These are phyloP conservation scores for Picea sitchensis DNA, from an alignment of 75 land plant genomes.

Conservation along the genomic window DNA sequence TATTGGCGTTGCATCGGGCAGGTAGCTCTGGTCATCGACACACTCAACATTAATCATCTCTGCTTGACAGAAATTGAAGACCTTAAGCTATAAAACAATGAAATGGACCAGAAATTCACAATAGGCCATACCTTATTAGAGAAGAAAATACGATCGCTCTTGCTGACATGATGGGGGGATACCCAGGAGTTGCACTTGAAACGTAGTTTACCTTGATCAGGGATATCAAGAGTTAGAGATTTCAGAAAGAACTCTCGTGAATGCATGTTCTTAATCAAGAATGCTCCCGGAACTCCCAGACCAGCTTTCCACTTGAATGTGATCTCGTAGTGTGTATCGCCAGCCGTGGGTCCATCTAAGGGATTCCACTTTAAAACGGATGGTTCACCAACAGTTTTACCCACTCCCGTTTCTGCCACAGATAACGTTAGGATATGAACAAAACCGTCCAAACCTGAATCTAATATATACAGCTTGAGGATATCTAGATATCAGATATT, in stretches of 20 bases:
- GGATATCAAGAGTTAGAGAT: slow-evolving; percentile 13
- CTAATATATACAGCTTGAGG: too few species aligned
- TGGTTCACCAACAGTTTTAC: background rate
- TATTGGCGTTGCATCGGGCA: slow-evolving; percentile 58
- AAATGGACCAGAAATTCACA: too few species aligned
- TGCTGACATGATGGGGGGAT: background rate
- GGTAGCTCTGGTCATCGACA: slow-evolving; percentile 29
- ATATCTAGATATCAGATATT: too few species aligned
- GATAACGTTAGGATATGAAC: too few species aligned
- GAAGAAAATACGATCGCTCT: slow-evolving; percentile 18
- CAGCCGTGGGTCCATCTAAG: background rate
- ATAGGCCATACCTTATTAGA: slow-evolving; percentile 7
- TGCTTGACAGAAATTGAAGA: too few species aligned
- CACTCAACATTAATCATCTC: too few species aligned
- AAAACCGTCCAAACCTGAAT: too few species aligned
- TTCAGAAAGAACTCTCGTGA: slow-evolving; percentile 22
- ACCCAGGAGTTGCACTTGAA: slow-evolving; percentile 27
- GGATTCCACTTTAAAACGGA: background rate
- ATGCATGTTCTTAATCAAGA: slow-evolving; percentile 25
- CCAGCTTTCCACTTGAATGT: slow-evolving; percentile 3
- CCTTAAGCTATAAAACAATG: too few species aligned
- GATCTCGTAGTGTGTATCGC: background rate
- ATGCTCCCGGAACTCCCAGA: slow-evolving; percentile 41
- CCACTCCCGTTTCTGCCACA: slow-evolving; percentile 14
- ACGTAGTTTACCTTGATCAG: background rate